phyloP scores from a whole-genome alignment of 1,284 basidiomycete genomes.

The Exsudoporus floridanus region DNA sequence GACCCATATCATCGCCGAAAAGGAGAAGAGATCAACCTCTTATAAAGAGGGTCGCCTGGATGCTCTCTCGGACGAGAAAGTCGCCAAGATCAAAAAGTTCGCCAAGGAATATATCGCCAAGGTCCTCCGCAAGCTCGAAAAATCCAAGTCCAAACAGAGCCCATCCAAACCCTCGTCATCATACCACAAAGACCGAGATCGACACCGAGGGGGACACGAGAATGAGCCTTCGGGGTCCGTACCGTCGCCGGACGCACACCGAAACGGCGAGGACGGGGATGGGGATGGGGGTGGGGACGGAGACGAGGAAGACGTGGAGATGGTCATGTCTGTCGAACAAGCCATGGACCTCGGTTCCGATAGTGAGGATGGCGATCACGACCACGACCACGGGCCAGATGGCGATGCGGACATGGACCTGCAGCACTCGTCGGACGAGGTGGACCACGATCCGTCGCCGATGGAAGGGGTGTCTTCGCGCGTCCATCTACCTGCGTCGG shows the following conservation, averaged over 20 bases:
- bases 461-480: constrained; percentile 34
- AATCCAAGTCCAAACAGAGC: constrained; percentile 37
- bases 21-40: constrained; percentile 88
- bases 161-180: constrained; percentile 20
- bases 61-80: constrained; percentile 81
- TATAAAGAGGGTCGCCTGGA: constrained; percentile 75
- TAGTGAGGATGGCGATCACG: constrained; percentile 38
- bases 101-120: constrained; percentile 84
- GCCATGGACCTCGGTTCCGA: constrained; percentile 51
- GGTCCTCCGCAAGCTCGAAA: constrained; percentile 62
- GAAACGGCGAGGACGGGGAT: constrained; percentile 10
- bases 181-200: constrained; percentile 5
- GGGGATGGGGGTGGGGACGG: constrained; percentile 13
- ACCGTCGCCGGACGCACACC: constrained; percentile 30
- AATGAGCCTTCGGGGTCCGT: constrained; percentile 22
- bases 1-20: constrained; percentile 80
- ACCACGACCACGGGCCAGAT: constrained; percentile 23
- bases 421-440: constrained; percentile 32
- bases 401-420: constrained; percentile 31
- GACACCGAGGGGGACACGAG: constrained; percentile 10
- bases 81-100: constrained; percentile 89
- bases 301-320: constrained; percentile 29
- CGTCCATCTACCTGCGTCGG: constrained; percentile 26
- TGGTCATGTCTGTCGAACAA: constrained; percentile 50
- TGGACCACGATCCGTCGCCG: constrained; percentile 31